Evolutionary conservation across 106 monocot species (phyloP).

Genomic region (Vanilla planifolia): DNA sequence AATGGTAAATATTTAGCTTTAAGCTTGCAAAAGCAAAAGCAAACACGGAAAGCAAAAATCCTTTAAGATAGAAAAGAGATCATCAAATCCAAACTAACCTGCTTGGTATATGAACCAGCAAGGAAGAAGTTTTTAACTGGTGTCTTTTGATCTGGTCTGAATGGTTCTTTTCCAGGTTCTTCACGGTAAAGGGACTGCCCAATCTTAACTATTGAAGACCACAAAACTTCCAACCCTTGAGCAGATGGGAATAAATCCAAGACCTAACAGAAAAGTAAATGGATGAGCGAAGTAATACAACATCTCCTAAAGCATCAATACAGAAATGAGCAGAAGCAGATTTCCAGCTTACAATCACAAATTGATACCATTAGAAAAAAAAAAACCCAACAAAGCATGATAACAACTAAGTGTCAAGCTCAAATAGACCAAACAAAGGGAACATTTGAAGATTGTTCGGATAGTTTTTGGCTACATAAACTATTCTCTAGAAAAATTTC

Average conservation of each 20-base stretch:
- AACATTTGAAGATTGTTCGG: too few relatives aligned
- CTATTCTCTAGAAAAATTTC: too few relatives aligned
- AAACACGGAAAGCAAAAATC: too few relatives aligned
- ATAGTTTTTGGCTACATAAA: too few relatives aligned
- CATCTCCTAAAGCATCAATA: neutral
- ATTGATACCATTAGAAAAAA: too few relatives aligned
- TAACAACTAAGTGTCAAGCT: too few relatives aligned
- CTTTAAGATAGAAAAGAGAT: too few relatives aligned
- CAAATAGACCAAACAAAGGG: too few relatives aligned
- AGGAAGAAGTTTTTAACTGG: conserved; percentile 95
- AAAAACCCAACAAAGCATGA: too few relatives aligned
- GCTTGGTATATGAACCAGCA: conserved; percentile 93
- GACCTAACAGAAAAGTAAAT: conserved; percentile 36
- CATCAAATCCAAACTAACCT: conserved; percentile 33
- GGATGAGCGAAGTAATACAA: neutral
- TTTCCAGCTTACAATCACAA: too few relatives aligned
- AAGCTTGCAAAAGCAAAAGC: neutral
- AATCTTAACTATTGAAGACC: conserved; percentile 96
- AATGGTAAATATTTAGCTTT: neutral
- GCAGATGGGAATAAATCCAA: conserved; percentile 83
- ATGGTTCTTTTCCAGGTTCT: conserved; percentile 83
- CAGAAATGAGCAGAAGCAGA: too few relatives aligned
- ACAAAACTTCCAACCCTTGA: conserved; percentile 62
- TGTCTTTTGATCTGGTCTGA: conserved; percentile 94
- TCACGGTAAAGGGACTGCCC: conserved; percentile 90